Base-by-base conservation (phyloP, 257 asterid species). In the Gentiana dahurica region DNA sequence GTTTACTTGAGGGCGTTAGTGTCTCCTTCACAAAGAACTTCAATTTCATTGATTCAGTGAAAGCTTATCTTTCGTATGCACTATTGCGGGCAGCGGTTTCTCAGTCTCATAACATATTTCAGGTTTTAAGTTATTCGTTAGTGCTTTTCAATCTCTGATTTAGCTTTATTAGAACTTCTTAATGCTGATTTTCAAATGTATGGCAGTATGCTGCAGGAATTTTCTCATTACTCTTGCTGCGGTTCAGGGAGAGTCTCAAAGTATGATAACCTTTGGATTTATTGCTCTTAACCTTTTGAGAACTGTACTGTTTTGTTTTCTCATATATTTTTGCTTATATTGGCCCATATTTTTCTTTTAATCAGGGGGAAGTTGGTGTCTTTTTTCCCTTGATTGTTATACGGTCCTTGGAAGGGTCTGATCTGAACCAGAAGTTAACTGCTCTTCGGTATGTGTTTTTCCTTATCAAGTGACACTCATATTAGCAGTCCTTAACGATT, bases 281-380 rank as follows among this genome's bases (percentile, higher is more conserved):
- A 49, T 39, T 33, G 48, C 68, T 51, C 46, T 62, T 62, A 57
- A 35, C 53, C 57, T 36, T 73, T 55, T 51, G 55, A 54, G 54
- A 12, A 45, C 52, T 64, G 46, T 54, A 53, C 57, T 36, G 50
- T 58, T 53, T 58, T 54, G 51, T 57, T 61, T 60, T 32, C 9
- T 41, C 46, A 41, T 41, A 5, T 41, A 5, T 41, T 5, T 41
- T 41, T 41, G 4, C 6, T 41, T 5, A 41, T 56, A 7, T 56
- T 13, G 43, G 49, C 62, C 41, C 52, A 55, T 58, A 39, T 52
- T 56, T 53, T 58, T 54, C 49, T 57, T 61, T 61, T 32, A 65
- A 35, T 66, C 88, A 92, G 99, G 94, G 88, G 68, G 99, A 92
- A 82, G 80, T 92, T 63, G 95, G 97, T 65, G 85, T 92, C 52